Evolutionary conservation across 2,329 filamentous ascomycete species (phyloP), one percentile per base, ranked within the genome.

Genomic region (Grosmannia clavigera): DNA sequence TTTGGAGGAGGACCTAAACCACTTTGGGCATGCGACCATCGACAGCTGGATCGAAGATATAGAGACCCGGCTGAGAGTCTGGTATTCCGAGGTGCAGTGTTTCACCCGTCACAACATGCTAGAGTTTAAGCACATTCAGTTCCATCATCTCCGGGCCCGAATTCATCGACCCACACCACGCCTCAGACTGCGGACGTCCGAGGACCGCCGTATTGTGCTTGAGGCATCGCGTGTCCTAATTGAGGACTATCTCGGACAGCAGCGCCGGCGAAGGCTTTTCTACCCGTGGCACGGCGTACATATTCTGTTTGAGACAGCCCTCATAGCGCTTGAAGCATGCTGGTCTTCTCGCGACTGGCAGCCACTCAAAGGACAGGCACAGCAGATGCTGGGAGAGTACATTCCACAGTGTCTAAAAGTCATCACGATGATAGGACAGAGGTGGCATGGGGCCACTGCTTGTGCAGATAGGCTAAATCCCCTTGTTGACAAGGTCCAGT

Each of bases 201-300:
- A 29, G 5, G 58, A 59, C 58, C 58, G 58, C 10, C 25, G n/a
- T 11, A 50, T 59, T 31, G 58, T 59, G 12, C 52, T 59, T 1
- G 27, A 55, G 27, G 51, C 58, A 5, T 27, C 38, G 7, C 51
- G 52, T 5, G 19, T 59, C 7, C 9, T 59, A 1, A 55, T 59
- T 4, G 40, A 59, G 11, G 58, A 59, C 52, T 59, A 59, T 22
- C 51, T 29, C 19, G 35, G 35, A 1, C 58, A 59, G 58, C 51
- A 55, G 43, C 58, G 27, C 5, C 58, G 52, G 16, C 52, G 40
- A 5, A 40, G 58, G 14, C 51, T 59, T 25, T 59, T 59, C 31
- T 59, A 59, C 38, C 58, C 58, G 9, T 59, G 58, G 58, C 58
- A 59, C 31, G 58, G 58, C 14, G 58, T 59, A 5, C 58, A 59